A percentile compares a stretch with the other conserved stretches of the same genome.
Conservation (phyloP, 306 rosid species). For the Cajanus cajan region DNA sequence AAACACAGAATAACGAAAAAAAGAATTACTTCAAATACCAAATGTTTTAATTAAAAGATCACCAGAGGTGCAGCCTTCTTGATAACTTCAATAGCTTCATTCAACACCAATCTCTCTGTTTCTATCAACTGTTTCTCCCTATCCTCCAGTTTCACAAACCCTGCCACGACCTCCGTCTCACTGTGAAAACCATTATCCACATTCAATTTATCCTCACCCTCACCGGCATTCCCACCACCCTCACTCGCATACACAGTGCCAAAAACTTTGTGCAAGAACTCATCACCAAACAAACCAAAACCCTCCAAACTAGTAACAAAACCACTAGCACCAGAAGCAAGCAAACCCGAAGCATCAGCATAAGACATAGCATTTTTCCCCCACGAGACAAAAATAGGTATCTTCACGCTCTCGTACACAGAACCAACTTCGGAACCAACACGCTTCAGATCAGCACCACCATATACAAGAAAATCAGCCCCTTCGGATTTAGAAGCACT, state of each 20-base stretch:
- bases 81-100: constrained; percentile 66
- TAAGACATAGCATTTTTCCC: constrained; percentile 38
- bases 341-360: constrained; percentile 49
- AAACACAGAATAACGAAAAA: constrained; percentile 29
- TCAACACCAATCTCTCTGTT: constrained; percentile 67
- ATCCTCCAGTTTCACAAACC: constrained; percentile 79
- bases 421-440: constrained; percentile 37
- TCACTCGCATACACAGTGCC: constrained; percentile 35
- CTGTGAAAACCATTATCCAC: constrained; percentile 42
- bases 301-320: constrained; percentile 58
- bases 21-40: constrained; percentile 63
- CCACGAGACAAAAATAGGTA: constrained; percentile 62
- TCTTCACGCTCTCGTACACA: constrained; percentile 65
- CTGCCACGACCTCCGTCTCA: constrained; percentile 46
- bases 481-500: constrained; percentile 87
- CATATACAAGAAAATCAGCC: constrained; percentile 86
- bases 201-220: constrained; percentile 25
- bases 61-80: constrained; percentile 99
- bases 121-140: constrained; percentile 68
- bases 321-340: constrained; percentile 83
- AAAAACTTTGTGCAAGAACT: constrained; percentile 45
- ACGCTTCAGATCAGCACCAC: constrained; percentile 37
- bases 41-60: constrained; percentile 78
- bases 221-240: constrained; percentile 17
- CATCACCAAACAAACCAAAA: constrained; percentile 52